A percentile compares a stretch with the other conserved stretches of the same genome.
Conservation (phyloP, 1,139 yeast genomes). For the Blastobotrys ciferrii region DNA sequence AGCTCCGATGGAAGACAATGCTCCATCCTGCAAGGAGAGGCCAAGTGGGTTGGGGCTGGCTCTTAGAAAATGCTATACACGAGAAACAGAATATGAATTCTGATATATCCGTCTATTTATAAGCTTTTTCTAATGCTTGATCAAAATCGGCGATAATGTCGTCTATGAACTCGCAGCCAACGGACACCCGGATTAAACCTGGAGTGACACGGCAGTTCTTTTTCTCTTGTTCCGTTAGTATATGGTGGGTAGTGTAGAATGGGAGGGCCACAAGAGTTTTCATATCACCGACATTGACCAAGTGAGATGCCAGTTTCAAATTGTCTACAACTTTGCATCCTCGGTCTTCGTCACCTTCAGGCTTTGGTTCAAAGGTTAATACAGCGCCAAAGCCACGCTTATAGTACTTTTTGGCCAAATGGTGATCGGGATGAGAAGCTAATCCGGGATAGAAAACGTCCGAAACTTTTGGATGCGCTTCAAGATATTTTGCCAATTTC, state of each 20-base stretch:
- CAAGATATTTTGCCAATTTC: slow-evolving; percentile 74
- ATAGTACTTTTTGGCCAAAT: slow-evolving; percentile 77
- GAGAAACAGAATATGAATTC: too few relatives aligned
- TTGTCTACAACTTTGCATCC: slow-evolving; percentile 82
- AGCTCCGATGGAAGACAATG: too few relatives aligned
- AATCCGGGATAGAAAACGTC: slow-evolving; percentile 95
- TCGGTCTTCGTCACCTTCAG: slow-evolving; percentile 50
- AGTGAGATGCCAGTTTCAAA: slow-evolving; percentile 79
- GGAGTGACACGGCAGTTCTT: slow-evolving; percentile 77
- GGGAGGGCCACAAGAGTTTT: slow-evolving; percentile 96
- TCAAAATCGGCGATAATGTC: slow-evolving; percentile 86
- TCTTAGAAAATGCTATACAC: too few relatives aligned
- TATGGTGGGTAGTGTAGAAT: slow-evolving; percentile 92
- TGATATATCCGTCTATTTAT: too few relatives aligned
- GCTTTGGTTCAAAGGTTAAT: slow-evolving; percentile 83
- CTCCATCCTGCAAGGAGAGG: too few relatives aligned
- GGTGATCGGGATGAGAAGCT: slow-evolving; percentile 77
- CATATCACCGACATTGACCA: slow-evolving; percentile 96
- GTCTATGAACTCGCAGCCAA: slow-evolving; percentile 86
- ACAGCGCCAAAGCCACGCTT: slow-evolving; percentile 80
- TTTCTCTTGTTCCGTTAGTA: slow-evolving; percentile 79
- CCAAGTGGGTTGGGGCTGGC: too few relatives aligned
- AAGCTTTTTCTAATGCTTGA: slow-evolving; percentile 54
- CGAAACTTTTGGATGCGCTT: slow-evolving; percentile 64
- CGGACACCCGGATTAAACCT: slow-evolving; percentile 83